Conservation (phyloP, 768 basidiomycete genomes). For the Auriscalpium orientale region DNA sequence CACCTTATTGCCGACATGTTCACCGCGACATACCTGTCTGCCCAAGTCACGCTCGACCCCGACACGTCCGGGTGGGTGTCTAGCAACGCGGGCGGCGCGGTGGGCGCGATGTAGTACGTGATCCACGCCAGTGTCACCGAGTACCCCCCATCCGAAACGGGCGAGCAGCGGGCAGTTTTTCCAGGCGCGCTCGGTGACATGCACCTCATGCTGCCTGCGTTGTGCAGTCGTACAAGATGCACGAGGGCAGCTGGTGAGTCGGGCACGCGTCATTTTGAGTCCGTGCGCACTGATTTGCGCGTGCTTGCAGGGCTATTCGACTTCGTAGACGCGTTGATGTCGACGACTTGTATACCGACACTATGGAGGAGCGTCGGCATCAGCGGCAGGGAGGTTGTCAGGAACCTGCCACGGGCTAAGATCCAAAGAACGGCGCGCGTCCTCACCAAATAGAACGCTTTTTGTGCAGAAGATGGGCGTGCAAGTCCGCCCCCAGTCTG, state of each 20-base stretch:
- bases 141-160: constrained; percentile 86
- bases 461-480: no score
- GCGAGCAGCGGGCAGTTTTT: constrained; percentile 90
- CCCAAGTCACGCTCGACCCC: constrained; percentile 43
- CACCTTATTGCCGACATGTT: constrained; percentile 83
- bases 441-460: no score
- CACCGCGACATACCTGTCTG: constrained; percentile 58
- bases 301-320: constrained; percentile 65
- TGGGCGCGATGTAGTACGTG: constrained; percentile 98
- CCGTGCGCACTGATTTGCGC: background rate
- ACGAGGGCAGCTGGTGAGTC: constrained; percentile 89
- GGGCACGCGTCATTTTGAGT: constrained; percentile 85
- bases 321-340: constrained; percentile 74
- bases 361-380: constrained; percentile 71
- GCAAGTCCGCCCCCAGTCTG: no score
- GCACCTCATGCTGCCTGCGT: constrained; percentile 76
- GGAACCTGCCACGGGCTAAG: constrained; percentile 80
- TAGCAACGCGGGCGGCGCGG: constrained; percentile 95
- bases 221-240: constrained; percentile 97
- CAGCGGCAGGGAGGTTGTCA: constrained; percentile 76
- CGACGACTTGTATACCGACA: constrained; percentile 83
- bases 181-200: constrained; percentile 82
- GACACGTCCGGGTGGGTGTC: constrained; percentile 83
- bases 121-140: constrained; percentile 96
- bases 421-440: no score